Evolutionary conservation across 1,139 yeast species (phyloP), one percentile per base, ranked within the genome.

Genomic region (Saccharomyces hybrid): DNA sequence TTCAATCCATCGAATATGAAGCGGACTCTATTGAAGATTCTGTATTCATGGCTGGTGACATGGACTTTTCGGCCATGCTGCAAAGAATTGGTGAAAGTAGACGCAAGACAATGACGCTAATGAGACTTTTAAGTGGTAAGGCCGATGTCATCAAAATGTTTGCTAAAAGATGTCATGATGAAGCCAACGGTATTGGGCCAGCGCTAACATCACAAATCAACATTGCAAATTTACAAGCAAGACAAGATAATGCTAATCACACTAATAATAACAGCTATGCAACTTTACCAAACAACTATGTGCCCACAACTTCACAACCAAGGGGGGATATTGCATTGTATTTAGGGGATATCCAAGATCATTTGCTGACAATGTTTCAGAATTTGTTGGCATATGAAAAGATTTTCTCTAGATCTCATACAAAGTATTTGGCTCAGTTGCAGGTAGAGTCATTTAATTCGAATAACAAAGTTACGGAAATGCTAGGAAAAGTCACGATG

Each of bases 71-170:
- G 55, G 73, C 74, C 49, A 86, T 89, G 89, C 75, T 91, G 64
- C 81, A 82, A 59, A 78, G 86, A 60, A 88, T 91, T 61, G 97
- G 97, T 55, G 95, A 88, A 65, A 82, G 96, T n/a, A 80, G 98
- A 69, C 78, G 93, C 58, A 88, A 86, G 66, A 95, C 90, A 46
- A 91, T 91, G 97, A 86, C 96, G 0, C 75, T 91, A 68, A 84
- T 93, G 88, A 79, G 99, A 65, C 76, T 93, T 58, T 77, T 93
- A 53, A 84, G 95, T 26, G 96, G 97, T 58, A 93, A 93, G 70
- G 98, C 99, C 0, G 99, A 95, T 71, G 99, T 93, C 56, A 89
- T 93, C 65, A 88, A 88, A 66, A 93, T 91, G 96, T 90, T 93
- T 77, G 96, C 97, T 44, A 93, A 93, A 69, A 79, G 99, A 67